Evolutionary conservation across 345 rosid genomes (phyloP).

Genomic region (Ceriops zippeliana): DNA sequence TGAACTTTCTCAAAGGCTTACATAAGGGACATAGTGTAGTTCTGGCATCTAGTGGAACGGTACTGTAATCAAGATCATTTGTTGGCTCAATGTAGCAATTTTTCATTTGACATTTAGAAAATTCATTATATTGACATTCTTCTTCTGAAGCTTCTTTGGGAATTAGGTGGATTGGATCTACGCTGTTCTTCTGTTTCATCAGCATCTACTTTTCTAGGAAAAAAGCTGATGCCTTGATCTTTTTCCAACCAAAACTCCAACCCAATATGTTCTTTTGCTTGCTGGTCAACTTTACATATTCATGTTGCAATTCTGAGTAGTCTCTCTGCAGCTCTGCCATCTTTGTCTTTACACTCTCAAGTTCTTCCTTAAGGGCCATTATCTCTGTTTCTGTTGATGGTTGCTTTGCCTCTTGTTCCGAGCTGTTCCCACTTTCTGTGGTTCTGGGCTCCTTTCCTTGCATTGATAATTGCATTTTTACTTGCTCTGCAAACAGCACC

Average conservation of each 20-base stretch:
- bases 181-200: conserved; percentile 33
- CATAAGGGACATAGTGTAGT: not conserved
- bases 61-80: not conserved
- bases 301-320: conserved; percentile 60
- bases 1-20: not conserved
- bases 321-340: conserved; percentile 64
- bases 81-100: not conserved
- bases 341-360: conserved; percentile 48
- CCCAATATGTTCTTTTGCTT: conserved; percentile 37
- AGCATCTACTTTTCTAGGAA: conserved; percentile 42
- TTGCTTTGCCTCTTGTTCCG: conserved; percentile 42
- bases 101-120: not conserved
- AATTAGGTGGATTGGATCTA: conserved; percentile 24
- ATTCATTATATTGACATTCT: conserved; percentile 45
- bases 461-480: conserved; percentile 69
- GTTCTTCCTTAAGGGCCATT: conserved; percentile 52
- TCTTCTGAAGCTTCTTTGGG: conserved; percentile 30
- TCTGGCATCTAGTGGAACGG: not conserved
- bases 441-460: conserved; percentile 48
- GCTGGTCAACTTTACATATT: conserved; percentile 47
- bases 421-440: conserved; percentile 32
- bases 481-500: conserved; percentile 80
- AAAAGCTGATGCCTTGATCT: conserved; percentile 44
- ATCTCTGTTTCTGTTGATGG: conserved; percentile 47
- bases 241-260: conserved; percentile 52